Conservation (phyloP, 2,329 filamentous ascomycete species). For the Polytolypa hystricis region DNA sequence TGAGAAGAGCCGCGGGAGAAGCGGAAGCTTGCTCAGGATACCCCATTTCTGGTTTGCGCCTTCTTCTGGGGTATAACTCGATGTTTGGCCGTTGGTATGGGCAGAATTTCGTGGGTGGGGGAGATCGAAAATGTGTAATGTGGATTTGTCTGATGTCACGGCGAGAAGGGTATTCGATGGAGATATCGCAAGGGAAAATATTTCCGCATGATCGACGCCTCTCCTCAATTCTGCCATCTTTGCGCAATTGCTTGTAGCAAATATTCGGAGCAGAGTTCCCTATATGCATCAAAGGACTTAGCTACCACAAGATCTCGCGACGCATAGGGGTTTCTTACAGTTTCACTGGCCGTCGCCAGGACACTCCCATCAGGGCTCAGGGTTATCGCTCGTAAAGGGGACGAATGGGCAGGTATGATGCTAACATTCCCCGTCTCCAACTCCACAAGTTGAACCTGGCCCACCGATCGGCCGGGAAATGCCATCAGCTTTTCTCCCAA, state of each 20-base stretch:
- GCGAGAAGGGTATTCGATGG: conserved; percentile 70
- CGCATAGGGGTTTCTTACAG: conserved; percentile 34
- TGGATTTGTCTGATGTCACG: conserved; percentile 93
- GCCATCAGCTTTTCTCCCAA: conserved; percentile 62
- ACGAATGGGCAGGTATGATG: conserved; percentile 85
- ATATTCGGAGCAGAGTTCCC: conserved; percentile 83
- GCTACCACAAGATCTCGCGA: background rate
- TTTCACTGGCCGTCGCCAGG: conserved; percentile 82
- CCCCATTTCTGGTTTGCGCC: conserved; percentile 68
- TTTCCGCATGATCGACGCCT: conserved; percentile 75
- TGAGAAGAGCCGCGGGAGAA: conserved; percentile 77
- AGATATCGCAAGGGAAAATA: conserved; percentile 82
- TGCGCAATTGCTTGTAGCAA: conserved; percentile 67
- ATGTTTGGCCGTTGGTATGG: conserved; percentile 18
- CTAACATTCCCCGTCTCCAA: conserved; percentile 69
- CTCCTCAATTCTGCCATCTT: conserved; percentile 75
- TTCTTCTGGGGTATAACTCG: conserved; percentile 25
- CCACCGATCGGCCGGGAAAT: conserved; percentile 76
- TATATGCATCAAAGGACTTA: conserved; percentile 20
- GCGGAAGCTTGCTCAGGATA: conserved; percentile 67
- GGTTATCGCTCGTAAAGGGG: conserved; percentile 64
- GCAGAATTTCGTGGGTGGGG: conserved; percentile 35
- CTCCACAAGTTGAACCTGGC: conserved; percentile 83
- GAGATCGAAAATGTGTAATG: conserved; percentile 86
- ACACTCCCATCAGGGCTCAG: conserved; percentile 71